These are phyloP conservation scores for Fusarium sp. DNA, from an alignment of 2,329 filamentous ascomycete genomes.

Conservation along the genomic window DNA sequence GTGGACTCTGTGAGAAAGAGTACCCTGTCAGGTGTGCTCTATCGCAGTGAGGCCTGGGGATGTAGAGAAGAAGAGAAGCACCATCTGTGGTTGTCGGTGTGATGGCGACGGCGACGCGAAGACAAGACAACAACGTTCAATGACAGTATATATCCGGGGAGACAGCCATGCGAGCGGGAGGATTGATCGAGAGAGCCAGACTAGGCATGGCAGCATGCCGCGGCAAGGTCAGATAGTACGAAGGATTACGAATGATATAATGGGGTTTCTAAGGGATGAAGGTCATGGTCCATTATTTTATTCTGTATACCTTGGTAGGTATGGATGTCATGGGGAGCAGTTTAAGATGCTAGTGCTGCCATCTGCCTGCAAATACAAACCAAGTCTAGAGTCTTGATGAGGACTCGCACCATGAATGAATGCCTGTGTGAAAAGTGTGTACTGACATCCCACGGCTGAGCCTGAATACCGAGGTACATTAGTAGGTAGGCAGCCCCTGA, in stretches of 20 bases:
- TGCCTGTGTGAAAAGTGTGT: not conserved
- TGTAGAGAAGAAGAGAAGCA: slow-evolving; percentile 3
- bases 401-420: not conserved
- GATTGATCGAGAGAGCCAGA: slow-evolving; percentile 1
- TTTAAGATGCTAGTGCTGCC: slow-evolving; percentile 16
- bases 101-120: not conserved
- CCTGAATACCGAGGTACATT: no score
- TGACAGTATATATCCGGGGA: slow-evolving; percentile 16
- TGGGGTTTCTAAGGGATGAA: slow-evolving; percentile 26
- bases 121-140: not conserved
- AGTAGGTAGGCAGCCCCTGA: not conserved
- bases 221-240: slow-evolving; percentile 5
- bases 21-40: not conserved
- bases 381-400: slow-evolving; percentile 5
- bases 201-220: slow-evolving; percentile 23
- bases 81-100: slow-evolving; percentile 1
- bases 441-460: no score
- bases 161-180: not conserved
- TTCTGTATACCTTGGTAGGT: slow-evolving; percentile 18
- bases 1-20: slow-evolving; percentile 60
- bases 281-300: slow-evolving; percentile 32
- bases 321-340: slow-evolving; percentile 14
- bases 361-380: slow-evolving; percentile 22
- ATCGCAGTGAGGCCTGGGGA: not conserved
- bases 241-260: slow-evolving; percentile 29